Percentiles rank a stretch among this genome's conserved stretches.
phyloP scores from a whole-genome alignment of 441 rosid species.

The Eruca vesicaria region DNA sequence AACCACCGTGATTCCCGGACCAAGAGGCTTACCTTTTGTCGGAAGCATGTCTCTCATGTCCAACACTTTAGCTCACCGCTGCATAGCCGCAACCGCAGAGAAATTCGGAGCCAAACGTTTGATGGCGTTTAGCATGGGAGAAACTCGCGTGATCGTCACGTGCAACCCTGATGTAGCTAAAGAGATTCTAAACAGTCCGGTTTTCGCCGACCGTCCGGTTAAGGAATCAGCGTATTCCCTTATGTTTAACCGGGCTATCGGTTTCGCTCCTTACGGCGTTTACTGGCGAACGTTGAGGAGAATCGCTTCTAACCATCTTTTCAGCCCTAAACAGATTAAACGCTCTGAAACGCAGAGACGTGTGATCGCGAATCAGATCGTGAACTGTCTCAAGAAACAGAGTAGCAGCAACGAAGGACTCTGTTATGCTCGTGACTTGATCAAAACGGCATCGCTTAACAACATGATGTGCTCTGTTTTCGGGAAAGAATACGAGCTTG shows the following conservation, averaged over 20 bases:
- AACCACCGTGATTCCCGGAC: conserved; percentile 61
- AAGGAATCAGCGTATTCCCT: conserved; percentile 87
- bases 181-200: conserved; percentile 70
- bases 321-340: conserved; percentile 69
- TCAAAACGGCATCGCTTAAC: conserved; percentile 82
- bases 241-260: conserved; percentile 88
- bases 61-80: conserved; percentile 63
- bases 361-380: conserved; percentile 53
- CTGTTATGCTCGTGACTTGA: conserved; percentile 45
- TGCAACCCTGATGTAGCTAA: conserved; percentile 74
- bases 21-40: conserved; percentile 64
- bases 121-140: conserved; percentile 86
- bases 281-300: conserved; percentile 77
- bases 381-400: conserved; percentile 26
- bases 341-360: conserved; percentile 51
- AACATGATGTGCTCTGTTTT: conserved; percentile 89
- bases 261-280: conserved; percentile 74
- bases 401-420: conserved; percentile 18
- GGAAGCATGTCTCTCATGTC: conserved; percentile 83
- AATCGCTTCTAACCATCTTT: conserved; percentile 72
- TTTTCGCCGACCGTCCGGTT: conserved; percentile 80
- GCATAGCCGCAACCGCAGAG: conserved; percentile 54
- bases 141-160: conserved; percentile 73
- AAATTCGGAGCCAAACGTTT: conserved; percentile 55
- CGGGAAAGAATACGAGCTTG: conserved; percentile 57